Evolutionary conservation across 2,329 filamentous ascomycete genomes (phyloP).

Genomic region (Clonostachys sp.): DNA sequence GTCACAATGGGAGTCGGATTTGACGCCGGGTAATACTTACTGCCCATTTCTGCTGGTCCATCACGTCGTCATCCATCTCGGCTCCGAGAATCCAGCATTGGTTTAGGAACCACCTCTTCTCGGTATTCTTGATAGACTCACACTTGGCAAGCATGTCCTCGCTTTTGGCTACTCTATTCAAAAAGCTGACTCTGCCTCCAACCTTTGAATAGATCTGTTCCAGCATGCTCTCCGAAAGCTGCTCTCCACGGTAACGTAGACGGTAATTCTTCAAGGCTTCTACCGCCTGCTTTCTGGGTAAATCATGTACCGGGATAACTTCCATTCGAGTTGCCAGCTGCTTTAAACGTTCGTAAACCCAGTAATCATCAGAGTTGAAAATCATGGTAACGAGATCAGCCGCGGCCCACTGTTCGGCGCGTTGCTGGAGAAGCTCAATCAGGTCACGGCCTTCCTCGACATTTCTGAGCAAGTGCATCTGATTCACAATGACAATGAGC

Average conservation of each 20-base stretch:
- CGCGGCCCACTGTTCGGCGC: slow-evolving; percentile 94
- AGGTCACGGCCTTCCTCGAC: slow-evolving; percentile 91
- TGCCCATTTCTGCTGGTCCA: slow-evolving; percentile 96
- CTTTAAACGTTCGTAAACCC: slow-evolving; percentile 95
- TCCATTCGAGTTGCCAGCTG: slow-evolving; percentile 93
- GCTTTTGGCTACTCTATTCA: slow-evolving; percentile 87
- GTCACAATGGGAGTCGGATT: not conserved
- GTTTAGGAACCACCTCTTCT: slow-evolving; percentile 75
- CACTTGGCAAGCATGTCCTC: slow-evolving; percentile 76
- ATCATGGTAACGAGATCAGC: slow-evolving; percentile 86
- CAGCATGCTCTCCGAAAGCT: slow-evolving; percentile 48
- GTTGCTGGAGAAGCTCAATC: slow-evolving; percentile 90
- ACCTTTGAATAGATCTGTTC: slow-evolving; percentile 81
- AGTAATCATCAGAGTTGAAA: slow-evolving; percentile 97
- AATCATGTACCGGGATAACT: slow-evolving; percentile 78
- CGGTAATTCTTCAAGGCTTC: slow-evolving; percentile 75
- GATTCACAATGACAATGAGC: slow-evolving; percentile 90
- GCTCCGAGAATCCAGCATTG: slow-evolving; percentile 70
- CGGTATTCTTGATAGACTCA: slow-evolving; percentile 63
- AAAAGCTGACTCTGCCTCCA: slow-evolving; percentile 81
- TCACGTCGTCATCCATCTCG: slow-evolving; percentile 92
- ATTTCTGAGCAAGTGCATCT: slow-evolving; percentile 84
- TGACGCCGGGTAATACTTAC: slow-evolving; percentile 41
- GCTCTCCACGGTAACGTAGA: slow-evolving; percentile 68
- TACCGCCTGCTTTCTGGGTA: slow-evolving; percentile 75